These are phyloP conservation scores for Candida nitratophila DNA, from an alignment of 805 yeast species.

Conservation along the genomic window DNA sequence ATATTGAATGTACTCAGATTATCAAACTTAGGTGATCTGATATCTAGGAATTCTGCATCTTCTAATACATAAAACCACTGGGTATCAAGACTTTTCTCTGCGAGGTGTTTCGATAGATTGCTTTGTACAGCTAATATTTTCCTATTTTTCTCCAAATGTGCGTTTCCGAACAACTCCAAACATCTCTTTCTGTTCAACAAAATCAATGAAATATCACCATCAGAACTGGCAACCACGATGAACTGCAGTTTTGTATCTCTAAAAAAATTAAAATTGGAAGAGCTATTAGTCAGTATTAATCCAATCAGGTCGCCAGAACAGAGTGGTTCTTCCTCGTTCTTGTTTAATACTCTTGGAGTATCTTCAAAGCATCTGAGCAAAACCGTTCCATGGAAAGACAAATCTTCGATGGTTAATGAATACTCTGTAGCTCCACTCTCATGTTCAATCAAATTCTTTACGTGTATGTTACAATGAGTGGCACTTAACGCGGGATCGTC, in stretches of 20 bases:
- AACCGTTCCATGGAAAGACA: slow-evolving; percentile 1
- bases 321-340: not conserved
- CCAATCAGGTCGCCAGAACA: slow-evolving; percentile 17
- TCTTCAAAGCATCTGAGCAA: not conserved
- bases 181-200: slow-evolving; percentile 6
- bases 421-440: too few relatives aligned
- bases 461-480: slow-evolving; percentile 8
- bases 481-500: slow-evolving; percentile 19
- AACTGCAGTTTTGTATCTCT: slow-evolving; percentile 17
- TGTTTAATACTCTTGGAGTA: not conserved
- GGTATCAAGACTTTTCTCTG: too few relatives aligned
- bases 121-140: too few relatives aligned
- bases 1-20: too few relatives aligned
- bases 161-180: not conserved
- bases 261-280: slow-evolving; percentile 8
- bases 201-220: slow-evolving; percentile 7
- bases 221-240: slow-evolving; percentile 11
- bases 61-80: too few relatives aligned
- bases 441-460: slow-evolving; percentile 1
- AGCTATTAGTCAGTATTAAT: slow-evolving; percentile 7
- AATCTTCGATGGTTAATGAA: not conserved
- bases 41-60: too few relatives aligned
- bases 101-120: too few relatives aligned
- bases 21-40: too few relatives aligned
- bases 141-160: too few relatives aligned